Conservation (phyloP, 345 rosid genomes). For the Schrenkiella parvula region DNA sequence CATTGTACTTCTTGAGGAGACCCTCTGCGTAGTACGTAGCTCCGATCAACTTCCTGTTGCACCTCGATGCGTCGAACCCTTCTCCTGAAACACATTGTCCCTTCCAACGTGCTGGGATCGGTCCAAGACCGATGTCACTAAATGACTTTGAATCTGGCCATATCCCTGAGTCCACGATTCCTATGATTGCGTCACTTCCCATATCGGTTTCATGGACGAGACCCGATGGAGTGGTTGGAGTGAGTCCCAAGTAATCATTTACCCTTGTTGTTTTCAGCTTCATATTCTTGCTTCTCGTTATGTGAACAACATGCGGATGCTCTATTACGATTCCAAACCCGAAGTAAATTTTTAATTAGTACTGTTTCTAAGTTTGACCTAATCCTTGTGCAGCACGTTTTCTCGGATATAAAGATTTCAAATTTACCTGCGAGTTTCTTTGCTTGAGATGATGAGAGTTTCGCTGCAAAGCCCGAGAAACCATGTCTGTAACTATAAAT, state of each 20-base stretch:
- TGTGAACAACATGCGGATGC: constrained; percentile 51
- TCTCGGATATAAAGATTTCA: not conserved
- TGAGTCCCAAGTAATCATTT: constrained; percentile 59
- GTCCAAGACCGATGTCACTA: constrained; percentile 42
- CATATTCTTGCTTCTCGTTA: constrained; percentile 51
- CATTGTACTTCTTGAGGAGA: not conserved
- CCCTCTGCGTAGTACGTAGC: constrained; percentile 47
- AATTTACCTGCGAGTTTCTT: constrained; percentile 44
- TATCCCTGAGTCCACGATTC: constrained; percentile 56
- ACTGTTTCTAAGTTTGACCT: not conserved
- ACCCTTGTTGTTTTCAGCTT: constrained; percentile 60
- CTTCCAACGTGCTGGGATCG: constrained; percentile 51
- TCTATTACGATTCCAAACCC: constrained; percentile 26
- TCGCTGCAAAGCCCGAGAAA: constrained; percentile 75
- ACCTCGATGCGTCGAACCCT: constrained; percentile 36
- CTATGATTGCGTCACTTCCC: constrained; percentile 71
- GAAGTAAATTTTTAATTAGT: not conserved
- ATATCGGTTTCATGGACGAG: constrained; percentile 42
- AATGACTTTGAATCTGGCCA: constrained; percentile 45
- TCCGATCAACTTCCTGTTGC: constrained; percentile 49
- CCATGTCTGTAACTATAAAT: constrained; percentile 73
- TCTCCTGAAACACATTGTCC: constrained; percentile 41
- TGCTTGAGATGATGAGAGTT: constrained; percentile 57
- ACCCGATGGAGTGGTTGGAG: constrained; percentile 41
- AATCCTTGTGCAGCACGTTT: constrained; percentile 4